These are phyloP conservation scores for Hamamelis virginiana DNA, from an alignment of 164 flowering plant species.

Conservation along the genomic window DNA sequence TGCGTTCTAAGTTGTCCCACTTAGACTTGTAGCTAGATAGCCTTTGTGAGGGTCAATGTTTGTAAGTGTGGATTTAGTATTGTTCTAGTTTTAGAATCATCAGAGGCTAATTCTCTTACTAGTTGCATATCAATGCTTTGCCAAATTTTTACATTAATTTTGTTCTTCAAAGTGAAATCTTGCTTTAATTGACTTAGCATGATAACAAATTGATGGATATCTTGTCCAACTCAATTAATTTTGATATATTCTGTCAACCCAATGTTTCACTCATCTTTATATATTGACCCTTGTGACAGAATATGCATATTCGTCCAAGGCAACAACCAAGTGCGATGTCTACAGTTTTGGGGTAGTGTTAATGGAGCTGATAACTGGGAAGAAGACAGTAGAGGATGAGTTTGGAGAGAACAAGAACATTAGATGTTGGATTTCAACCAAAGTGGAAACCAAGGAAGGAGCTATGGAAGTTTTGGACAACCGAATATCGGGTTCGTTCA, in stretches of 20 bases:
- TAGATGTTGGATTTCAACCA: conserved; percentile 76
- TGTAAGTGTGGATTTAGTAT: background rate
- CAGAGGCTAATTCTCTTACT: too few relatives aligned
- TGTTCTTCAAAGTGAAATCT: too few relatives aligned
- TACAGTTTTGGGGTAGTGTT: conserved; percentile 92
- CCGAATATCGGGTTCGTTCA: conserved; percentile 50
- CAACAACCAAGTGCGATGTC: conserved; percentile 90
- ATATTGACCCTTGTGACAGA: conserved; percentile 42
- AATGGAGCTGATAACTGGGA: conserved; percentile 90
- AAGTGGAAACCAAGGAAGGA: conserved; percentile 76
- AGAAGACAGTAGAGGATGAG: conserved; percentile 82
- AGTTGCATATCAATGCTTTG: too few relatives aligned
- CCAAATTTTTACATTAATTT: too few relatives aligned
- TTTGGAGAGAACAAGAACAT: conserved; percentile 94
- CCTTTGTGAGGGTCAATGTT: background rate
- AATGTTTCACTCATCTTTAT: background rate
- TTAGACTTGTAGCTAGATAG: background rate
- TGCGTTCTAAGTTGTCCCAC: background rate
- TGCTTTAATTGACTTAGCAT: too few relatives aligned
- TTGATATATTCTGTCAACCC: background rate
- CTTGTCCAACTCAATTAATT: background rate
- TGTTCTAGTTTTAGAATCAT: too few relatives aligned
- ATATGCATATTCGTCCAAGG: conserved; percentile 82
- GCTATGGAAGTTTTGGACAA: conserved; percentile 72
- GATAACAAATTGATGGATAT: too few relatives aligned